phyloP scores from a whole-genome alignment of 2,329 filamentous ascomycete species.

The Pseudogymnoascus sp. region DNA sequence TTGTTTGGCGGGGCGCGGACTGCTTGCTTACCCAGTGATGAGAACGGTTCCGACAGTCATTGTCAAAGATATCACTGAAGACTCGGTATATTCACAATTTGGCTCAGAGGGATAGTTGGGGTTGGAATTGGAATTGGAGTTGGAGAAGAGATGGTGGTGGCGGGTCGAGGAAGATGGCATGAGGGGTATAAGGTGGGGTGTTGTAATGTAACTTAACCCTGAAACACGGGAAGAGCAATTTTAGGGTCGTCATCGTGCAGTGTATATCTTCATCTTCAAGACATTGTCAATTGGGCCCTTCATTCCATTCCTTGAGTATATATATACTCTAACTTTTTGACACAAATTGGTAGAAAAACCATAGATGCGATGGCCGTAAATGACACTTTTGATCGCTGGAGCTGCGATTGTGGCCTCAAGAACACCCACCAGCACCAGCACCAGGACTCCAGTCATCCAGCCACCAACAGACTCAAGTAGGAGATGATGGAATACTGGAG shows the following conservation, averaged over 20 bases:
- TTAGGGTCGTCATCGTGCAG: not conserved
- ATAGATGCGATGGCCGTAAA: too few relatives aligned
- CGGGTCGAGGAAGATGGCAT: not conserved
- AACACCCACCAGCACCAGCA: too few relatives aligned
- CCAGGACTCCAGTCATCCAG: not conserved
- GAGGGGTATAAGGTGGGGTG: constrained; percentile 6
- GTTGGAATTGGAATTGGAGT: not conserved
- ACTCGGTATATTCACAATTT: constrained; percentile 16
- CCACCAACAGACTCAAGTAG: not conserved
- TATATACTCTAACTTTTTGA: too few relatives aligned
- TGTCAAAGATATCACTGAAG: constrained; percentile 21
- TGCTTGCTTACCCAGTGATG: constrained; percentile 65
- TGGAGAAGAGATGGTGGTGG: not conserved
- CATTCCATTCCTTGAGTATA: too few relatives aligned
- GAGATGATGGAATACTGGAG: not conserved
- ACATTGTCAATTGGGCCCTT: too few relatives aligned
- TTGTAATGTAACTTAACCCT: not conserved
- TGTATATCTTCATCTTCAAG: too few relatives aligned
- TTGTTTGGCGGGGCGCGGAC: constrained; percentile 14
- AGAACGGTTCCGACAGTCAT: constrained; percentile 85
- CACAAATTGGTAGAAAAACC: too few relatives aligned
- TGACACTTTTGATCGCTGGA: too few relatives aligned
- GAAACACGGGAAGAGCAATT: not conserved
- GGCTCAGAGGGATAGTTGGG: constrained; percentile 12
- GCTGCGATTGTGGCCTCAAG: too few relatives aligned